phyloP scores from a whole-genome alignment of 2,329 filamentous ascomycete species.

The Elsinoe perseae region DNA sequence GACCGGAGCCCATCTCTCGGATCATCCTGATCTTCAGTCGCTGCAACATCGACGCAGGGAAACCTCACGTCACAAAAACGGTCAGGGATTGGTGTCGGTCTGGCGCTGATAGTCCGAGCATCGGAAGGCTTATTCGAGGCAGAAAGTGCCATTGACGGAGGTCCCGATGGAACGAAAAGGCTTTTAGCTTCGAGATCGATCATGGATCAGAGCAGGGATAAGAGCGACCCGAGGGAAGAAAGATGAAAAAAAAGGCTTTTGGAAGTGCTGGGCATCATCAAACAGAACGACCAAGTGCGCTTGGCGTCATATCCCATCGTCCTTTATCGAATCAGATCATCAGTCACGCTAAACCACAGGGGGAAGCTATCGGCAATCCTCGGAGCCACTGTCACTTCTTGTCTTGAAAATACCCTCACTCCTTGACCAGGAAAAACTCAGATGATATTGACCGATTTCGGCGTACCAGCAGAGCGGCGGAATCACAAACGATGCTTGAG shows the following conservation, averaged over 20 bases:
- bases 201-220: neutral
- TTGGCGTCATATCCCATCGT: neutral
- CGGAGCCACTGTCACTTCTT: neutral
- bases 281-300: neutral
- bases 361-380: conserved; percentile 4
- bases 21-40: neutral
- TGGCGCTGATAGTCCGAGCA: neutral
- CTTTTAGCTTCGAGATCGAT: neutral
- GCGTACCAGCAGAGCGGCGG: neutral
- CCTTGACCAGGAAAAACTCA: neutral
- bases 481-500: neutral
- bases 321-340: conserved; percentile 15
- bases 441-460: neutral
- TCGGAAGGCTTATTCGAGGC: neutral
- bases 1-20: no score
- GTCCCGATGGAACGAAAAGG: neutral
- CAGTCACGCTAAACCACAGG: neutral
- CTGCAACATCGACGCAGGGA: neutral
- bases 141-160: neutral
- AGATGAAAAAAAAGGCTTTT: neutral
- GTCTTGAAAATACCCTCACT: neutral
- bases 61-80: neutral
- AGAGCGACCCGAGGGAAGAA: neutral
- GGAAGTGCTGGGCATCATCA: conserved; percentile 3
- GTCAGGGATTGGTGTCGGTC: neutral